A percentile compares a stretch with the other conserved stretches of the same genome.
These are phyloP conservation scores for Trichoderma aggressivum DNA, from an alignment of 2,329 filamentous ascomycete genomes.

Conservation along the genomic window DNA sequence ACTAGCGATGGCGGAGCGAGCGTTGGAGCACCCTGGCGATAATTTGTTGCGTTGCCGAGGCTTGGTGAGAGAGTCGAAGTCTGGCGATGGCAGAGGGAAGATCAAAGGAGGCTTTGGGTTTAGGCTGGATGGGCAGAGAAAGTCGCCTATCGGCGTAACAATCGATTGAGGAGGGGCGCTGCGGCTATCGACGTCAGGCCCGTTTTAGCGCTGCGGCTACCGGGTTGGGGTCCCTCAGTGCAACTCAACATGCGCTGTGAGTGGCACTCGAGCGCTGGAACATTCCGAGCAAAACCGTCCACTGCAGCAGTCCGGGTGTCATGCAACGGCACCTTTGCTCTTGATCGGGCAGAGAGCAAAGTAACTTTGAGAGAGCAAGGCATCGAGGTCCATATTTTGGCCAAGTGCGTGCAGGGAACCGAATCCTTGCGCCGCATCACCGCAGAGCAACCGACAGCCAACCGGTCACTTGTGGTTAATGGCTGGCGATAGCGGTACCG, in stretches of 20 bases:
- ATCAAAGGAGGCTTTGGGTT: background rate
- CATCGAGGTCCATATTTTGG: background rate
- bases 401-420: background rate
- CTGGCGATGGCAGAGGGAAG: background rate
- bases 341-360: background rate
- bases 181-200: conserved; percentile 6
- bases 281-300: background rate
- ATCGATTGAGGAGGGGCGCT: background rate
- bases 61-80: background rate
- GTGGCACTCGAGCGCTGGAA: background rate
- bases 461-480: background rate
- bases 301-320: background rate
- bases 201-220: background rate
- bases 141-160: background rate
- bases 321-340: background rate
- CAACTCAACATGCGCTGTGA: background rate
- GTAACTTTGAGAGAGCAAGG: background rate
- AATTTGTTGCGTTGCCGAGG: background rate
- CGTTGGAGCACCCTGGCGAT: background rate
- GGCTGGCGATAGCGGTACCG: background rate
- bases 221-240: background rate
- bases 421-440: background rate
- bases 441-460: background rate
- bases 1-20: background rate
- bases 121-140: background rate